Evolutionary conservation across 345 rosid species (phyloP).

Genomic region (Hibiscus trionum): DNA sequence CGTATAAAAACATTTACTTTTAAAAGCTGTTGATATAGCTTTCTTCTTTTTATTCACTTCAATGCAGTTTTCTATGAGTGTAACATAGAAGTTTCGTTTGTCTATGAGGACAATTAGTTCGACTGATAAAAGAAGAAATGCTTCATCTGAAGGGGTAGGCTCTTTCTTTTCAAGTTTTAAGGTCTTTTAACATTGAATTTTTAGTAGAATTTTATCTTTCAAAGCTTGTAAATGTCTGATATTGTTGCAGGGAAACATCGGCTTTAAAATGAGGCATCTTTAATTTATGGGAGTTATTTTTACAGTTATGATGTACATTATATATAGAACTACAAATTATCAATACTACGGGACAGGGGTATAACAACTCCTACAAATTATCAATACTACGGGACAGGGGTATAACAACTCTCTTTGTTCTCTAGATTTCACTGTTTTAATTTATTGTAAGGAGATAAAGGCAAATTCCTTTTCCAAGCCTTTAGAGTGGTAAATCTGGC

Average conservation of each 20-base stretch:
- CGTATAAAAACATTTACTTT: not conserved
- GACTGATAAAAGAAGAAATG: constrained; percentile 43
- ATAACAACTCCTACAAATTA: no score
- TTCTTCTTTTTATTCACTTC: not conserved
- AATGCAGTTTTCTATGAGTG: constrained; percentile 30
- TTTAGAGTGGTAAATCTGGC: no score
- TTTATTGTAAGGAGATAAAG: not conserved
- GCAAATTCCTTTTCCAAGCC: no score
- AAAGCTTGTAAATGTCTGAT: not conserved
- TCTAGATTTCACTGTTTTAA: not conserved
- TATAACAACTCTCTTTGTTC: constrained; percentile 17
- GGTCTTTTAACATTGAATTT: not conserved
- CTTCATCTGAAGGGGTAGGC: constrained; percentile 65
- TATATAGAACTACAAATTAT: constrained; percentile 74
- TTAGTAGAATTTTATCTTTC: not conserved
- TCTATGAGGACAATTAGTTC: constrained; percentile 51
- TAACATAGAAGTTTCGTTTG: constrained; percentile 24
- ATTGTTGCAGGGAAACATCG: constrained; percentile 51
- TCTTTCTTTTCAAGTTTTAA: constrained; percentile 3
- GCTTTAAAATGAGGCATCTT: constrained; percentile 59
- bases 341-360: constrained; percentile 77
- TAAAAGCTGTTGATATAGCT: not conserved
- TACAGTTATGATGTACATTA: constrained; percentile 62
- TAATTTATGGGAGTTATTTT: constrained; percentile 63
- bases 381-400: no score